Evolutionary conservation across 2,329 filamentous ascomycete genomes (phyloP).

Genomic region (Mycosphaerella arachidis): DNA sequence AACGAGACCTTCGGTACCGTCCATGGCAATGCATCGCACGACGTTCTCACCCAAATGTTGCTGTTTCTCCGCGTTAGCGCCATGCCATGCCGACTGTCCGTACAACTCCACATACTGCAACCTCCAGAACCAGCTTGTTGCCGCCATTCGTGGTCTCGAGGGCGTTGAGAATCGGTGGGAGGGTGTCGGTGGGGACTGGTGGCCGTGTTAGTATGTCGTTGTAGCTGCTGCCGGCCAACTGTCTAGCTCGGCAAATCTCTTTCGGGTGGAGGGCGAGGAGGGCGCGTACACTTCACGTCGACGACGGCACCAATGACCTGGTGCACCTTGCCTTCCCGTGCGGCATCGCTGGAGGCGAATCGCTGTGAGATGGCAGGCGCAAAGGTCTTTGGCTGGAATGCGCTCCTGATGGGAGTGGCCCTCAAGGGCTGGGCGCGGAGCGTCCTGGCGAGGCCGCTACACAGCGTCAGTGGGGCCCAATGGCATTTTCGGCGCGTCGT

Average conservation of each 20-base stretch:
- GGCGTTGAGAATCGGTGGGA: constrained; percentile 96
- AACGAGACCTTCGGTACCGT: constrained; percentile 99
- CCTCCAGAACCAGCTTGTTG: constrained; percentile 93
- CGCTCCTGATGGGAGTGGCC: constrained; percentile 51
- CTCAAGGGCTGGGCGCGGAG: constrained; percentile 57
- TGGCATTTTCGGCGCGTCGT: constrained; percentile 32
- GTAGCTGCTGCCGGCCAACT: constrained; percentile 56
- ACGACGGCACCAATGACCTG: constrained; percentile 98
- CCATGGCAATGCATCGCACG: constrained; percentile 99
- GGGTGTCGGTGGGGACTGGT: constrained; percentile 60
- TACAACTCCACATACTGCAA: constrained; percentile 65
- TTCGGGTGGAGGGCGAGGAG: constrained; percentile 7
- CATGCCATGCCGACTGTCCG: constrained; percentile 14
- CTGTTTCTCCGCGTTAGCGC: constrained; percentile 46
- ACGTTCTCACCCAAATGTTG: constrained; percentile 99
- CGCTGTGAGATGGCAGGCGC: constrained; percentile 57
- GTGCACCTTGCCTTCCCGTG: constrained; percentile 60
- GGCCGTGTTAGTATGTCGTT: not conserved
- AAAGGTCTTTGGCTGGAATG: constrained; percentile 55
- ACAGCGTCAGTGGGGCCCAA: constrained; percentile 33
- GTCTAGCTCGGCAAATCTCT: constrained; percentile 50
- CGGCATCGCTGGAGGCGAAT: constrained; percentile 57
- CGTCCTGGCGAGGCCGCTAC: constrained; percentile 62
- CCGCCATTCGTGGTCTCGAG: constrained; percentile 86
- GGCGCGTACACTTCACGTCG: constrained; percentile 79